Evolutionary conservation across 2,329 filamentous ascomycete genomes (phyloP).

Genomic region (Pleurostoma richardsiae): DNA sequence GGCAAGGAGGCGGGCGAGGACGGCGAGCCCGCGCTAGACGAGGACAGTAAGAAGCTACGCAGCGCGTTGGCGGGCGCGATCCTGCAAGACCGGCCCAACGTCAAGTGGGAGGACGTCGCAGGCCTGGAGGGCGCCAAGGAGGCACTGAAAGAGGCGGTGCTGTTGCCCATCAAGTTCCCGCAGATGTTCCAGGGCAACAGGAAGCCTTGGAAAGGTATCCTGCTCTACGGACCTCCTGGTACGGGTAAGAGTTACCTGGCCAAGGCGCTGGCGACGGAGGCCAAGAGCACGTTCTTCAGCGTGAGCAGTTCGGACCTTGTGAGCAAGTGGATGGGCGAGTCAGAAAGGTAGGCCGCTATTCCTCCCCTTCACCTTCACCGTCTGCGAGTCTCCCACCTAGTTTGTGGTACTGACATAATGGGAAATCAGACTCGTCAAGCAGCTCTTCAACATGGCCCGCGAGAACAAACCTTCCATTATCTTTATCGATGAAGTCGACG

Average conservation of each 20-base stretch:
- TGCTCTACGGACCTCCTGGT: slow-evolving; percentile 92
- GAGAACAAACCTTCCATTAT: slow-evolving; percentile 98
- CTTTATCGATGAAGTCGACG: slow-evolving; percentile 98
- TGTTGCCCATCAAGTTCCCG: slow-evolving; percentile 97
- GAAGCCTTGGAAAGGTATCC: slow-evolving; percentile 96
- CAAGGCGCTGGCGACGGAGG: slow-evolving; percentile 96
- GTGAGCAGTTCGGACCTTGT: slow-evolving; percentile 96
- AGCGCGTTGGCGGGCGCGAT: slow-evolving; percentile 90
- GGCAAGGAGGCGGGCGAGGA: slow-evolving; percentile 46
- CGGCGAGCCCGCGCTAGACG: slow-evolving; percentile 63
- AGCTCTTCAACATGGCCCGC: slow-evolving; percentile 94
- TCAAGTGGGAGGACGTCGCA: slow-evolving; percentile 97
- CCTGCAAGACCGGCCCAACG: slow-evolving; percentile 88
- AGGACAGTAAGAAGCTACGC: slow-evolving; percentile 92
- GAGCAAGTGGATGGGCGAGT: slow-evolving; percentile 99
- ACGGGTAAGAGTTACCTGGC: slow-evolving; percentile 97
- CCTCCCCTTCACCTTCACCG: background rate
- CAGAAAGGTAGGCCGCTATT: slow-evolving; percentile 66
- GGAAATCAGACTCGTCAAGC: slow-evolving; percentile 73
- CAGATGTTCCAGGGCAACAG: slow-evolving; percentile 93
- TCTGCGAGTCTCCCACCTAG: too few relatives aligned
- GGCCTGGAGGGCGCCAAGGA: slow-evolving; percentile 93
- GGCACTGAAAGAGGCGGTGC: slow-evolving; percentile 93
- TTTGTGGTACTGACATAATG: too few relatives aligned
- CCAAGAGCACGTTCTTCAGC: slow-evolving; percentile 98